A percentile compares a stretch with the other conserved stretches of the same genome.
These are phyloP conservation scores for Podospora conica DNA, from an alignment of 495 filamentous ascomycete species.

Conservation along the genomic window DNA sequence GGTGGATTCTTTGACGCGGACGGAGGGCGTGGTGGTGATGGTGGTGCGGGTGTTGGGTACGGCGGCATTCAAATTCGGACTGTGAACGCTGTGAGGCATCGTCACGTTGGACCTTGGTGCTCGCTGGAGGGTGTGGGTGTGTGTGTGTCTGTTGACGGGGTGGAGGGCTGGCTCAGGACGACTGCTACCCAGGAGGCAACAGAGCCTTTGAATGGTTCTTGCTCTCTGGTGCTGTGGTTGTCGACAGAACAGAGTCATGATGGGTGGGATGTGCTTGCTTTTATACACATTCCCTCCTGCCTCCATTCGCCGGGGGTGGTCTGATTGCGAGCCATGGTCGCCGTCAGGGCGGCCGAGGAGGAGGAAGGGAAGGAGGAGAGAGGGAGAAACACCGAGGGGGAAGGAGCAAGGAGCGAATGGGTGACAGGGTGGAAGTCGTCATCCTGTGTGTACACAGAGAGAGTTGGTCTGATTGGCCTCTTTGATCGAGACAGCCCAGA, in stretches of 20 bases:
- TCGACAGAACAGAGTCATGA: not conserved
- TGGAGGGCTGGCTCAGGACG: not conserved
- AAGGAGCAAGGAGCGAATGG: not conserved
- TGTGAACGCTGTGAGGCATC: constrained; percentile 7
- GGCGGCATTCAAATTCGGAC: not conserved
- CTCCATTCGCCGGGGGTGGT: not conserved
- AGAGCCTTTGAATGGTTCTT: not conserved
- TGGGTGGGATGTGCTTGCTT: not conserved
- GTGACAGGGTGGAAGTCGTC: not conserved
- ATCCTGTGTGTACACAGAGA: not conserved
- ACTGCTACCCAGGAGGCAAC: not conserved
- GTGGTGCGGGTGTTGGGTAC: not conserved
- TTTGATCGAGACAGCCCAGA: not conserved
- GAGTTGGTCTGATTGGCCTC: no score
- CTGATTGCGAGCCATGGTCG: not conserved
- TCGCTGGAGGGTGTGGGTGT: not conserved
- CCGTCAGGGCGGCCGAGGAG: not conserved
- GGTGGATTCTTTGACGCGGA: not conserved
- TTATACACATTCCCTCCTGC: not conserved
- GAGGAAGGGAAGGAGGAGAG: not conserved
- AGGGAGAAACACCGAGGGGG: not conserved
- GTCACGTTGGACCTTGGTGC: not conserved
- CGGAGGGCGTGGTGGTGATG: not conserved
- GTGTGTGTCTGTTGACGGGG: not conserved
- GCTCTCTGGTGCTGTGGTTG: not conserved